Evolutionary conservation across 1,284 basidiomycete species (phyloP).

Genomic region (Boletus sp.): DNA sequence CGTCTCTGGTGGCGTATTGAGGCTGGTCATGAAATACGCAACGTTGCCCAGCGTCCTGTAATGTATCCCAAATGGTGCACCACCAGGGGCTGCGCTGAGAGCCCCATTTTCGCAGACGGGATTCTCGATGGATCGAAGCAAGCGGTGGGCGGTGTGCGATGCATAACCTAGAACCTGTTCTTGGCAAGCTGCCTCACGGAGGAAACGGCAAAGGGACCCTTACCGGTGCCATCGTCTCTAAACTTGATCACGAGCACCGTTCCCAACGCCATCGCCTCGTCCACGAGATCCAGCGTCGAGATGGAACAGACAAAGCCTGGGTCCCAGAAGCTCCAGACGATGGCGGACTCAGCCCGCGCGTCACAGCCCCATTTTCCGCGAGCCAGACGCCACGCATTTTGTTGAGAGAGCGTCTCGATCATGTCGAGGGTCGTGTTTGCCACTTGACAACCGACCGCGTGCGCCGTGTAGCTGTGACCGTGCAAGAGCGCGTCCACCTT

Average conservation of each 20-base stretch:
- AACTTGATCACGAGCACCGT: conserved; percentile 85
- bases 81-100: conserved; percentile 48
- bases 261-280: conserved; percentile 84
- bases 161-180: conserved; percentile 56
- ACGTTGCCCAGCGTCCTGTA: conserved; percentile 90
- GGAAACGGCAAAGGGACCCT: conserved; percentile 21
- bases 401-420: conserved; percentile 47
- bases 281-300: conserved; percentile 56
- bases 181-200: conserved; percentile 6
- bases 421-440: conserved; percentile 77
- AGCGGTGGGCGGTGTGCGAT: conserved; percentile 64
- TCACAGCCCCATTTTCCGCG: conserved; percentile 34
- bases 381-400: conserved; percentile 40
- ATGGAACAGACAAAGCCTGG: conserved; percentile 64
- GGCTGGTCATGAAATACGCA: conserved; percentile 91
- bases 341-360: conserved; percentile 8
- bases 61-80: conserved; percentile 71
- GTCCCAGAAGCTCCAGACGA: conserved; percentile 89
- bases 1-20: conserved; percentile 63
- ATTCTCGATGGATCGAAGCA: conserved; percentile 49
- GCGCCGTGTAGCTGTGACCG: conserved; percentile 94
- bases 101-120: conserved; percentile 18
- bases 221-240: conserved; percentile 56
- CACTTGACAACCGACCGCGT: conserved; percentile 88
- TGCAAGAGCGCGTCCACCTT: conserved; percentile 89